A percentile compares a stretch with the other conserved stretches of the same genome.
These are phyloP conservation scores for Parathielavia hyrcaniae DNA, from an alignment of 495 filamentous ascomycete genomes.

Conservation along the genomic window DNA sequence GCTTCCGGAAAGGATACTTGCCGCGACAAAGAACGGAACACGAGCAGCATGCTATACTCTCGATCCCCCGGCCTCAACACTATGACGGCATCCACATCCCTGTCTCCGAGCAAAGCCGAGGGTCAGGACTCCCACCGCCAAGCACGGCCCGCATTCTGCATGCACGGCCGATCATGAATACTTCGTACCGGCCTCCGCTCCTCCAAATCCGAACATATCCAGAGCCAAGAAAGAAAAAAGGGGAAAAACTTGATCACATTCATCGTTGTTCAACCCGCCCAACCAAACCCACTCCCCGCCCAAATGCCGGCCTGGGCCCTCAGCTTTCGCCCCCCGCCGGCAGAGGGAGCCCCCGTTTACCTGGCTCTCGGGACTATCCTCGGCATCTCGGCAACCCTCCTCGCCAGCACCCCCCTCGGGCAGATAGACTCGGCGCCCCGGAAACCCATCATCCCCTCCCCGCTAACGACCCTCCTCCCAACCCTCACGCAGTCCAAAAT, in stretches of 20 bases:
- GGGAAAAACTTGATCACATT: too few relatives aligned
- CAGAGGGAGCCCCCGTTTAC: constrained; percentile 13
- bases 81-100: constrained; percentile 5
- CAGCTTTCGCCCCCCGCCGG: constrained; percentile 2
- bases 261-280: not conserved
- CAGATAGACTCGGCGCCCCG: not conserved
- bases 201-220: not conserved
- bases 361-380: constrained; percentile 21
- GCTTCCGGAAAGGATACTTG: not conserved
- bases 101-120: not conserved
- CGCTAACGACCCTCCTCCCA: constrained; percentile 24
- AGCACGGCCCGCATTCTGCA: constrained; percentile 12
- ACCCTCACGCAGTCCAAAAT: constrained; percentile 19
- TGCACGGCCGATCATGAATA: constrained; percentile 15
- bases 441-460: constrained; percentile 19
- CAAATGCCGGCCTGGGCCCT: constrained; percentile 19
- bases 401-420: constrained; percentile 8
- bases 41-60: not conserved
- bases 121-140: constrained; percentile 5
- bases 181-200: too few relatives aligned
- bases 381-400: constrained; percentile 18
- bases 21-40: not conserved
- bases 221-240: too few relatives aligned
- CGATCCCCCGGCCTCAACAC: constrained; percentile 1
- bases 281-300: not conserved